Percentiles rank a stretch among this genome's conserved stretches.
These are phyloP conservation scores for Claviceps cyperi DNA, from an alignment of 2,329 filamentous ascomycete species.

Conservation along the genomic window DNA sequence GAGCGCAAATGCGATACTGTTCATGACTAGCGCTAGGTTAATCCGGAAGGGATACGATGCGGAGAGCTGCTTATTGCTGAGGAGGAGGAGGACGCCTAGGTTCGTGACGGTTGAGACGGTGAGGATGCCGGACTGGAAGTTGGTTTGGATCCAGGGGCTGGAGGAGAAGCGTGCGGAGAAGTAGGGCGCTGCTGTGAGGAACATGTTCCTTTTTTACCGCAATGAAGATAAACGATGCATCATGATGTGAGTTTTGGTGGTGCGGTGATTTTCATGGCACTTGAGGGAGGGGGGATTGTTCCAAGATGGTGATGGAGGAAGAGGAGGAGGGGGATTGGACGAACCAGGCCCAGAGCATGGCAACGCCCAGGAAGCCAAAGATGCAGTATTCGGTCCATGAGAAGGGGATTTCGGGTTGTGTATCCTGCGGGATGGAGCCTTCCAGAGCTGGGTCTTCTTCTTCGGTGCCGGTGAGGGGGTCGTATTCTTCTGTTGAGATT, in stretches of 20 bases:
- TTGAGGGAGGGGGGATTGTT: neutral
- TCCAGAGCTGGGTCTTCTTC: slow-evolving; percentile 16
- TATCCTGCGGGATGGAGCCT: slow-evolving; percentile 15
- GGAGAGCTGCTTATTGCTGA: slow-evolving; percentile 65
- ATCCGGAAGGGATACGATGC: slow-evolving; percentile 87
- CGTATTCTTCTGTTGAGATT: slow-evolving; percentile 15
- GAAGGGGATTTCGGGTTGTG: slow-evolving; percentile 40
- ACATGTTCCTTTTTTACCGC: slow-evolving; percentile 62
- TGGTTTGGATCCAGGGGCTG: slow-evolving; percentile 55
- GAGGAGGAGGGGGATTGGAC: slow-evolving; percentile 11
- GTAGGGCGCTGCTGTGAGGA: slow-evolving; percentile 86
- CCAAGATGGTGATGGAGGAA: neutral
- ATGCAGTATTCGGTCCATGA: slow-evolving; percentile 78
- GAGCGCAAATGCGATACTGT: slow-evolving; percentile 60
- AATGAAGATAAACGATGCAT: neutral
- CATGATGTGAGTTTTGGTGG: neutral
- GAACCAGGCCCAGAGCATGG: slow-evolving; percentile 97
- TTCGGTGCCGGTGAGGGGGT: slow-evolving; percentile 14
- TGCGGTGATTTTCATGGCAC: too few relatives aligned
- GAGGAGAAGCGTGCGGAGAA: slow-evolving; percentile 69
- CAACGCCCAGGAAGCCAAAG: slow-evolving; percentile 72
- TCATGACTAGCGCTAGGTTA: slow-evolving; percentile 59
- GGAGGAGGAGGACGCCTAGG: slow-evolving; percentile 56
- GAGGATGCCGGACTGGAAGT: slow-evolving; percentile 83
- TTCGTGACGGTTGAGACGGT: slow-evolving; percentile 78